These are phyloP conservation scores for Nosema muscidifuracis DNA, from an alignment of 371 early-diverging fungal species.

Conservation along the genomic window DNA sequence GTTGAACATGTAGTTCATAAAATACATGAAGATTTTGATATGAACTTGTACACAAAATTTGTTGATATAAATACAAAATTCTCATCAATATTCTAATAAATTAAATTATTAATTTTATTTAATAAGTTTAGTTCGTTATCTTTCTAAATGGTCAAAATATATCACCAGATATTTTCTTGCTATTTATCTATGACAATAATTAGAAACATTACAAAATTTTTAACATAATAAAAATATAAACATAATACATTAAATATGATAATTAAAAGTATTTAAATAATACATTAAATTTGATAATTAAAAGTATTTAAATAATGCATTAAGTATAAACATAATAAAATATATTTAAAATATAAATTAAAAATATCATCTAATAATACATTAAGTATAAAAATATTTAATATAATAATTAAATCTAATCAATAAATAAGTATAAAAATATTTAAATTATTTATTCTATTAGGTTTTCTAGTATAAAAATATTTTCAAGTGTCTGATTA, in stretches of 20 bases:
- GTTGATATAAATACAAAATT: constrained; percentile 26
- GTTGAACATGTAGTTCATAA: constrained; percentile 20
- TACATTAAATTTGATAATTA: too few species aligned
- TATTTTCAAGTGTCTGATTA: constrained; percentile 7
- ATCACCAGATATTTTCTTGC: too few species aligned
- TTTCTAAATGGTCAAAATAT: too few species aligned
- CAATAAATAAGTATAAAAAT: too few species aligned
- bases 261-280: too few species aligned
- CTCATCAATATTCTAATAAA: constrained; percentile 33
- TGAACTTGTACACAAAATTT: constrained; percentile 26
- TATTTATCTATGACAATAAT: background rate
- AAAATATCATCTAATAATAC: too few species aligned
- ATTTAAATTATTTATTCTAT: constrained; percentile 1
- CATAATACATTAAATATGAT: too few species aligned
- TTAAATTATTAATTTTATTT: background rate
- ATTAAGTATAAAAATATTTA: too few species aligned
- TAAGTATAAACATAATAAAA: too few species aligned
- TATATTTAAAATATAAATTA: background rate
- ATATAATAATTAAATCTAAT: too few species aligned
- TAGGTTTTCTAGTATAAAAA: constrained; percentile 1
- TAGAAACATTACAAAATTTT: background rate
- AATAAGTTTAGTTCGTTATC: background rate
- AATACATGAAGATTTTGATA: constrained; percentile 46
- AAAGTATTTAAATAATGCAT: too few species aligned
- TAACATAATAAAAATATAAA: too few species aligned